Evolutionary conservation across 352 stramenopile genomes (phyloP).

Genomic region (Phytophthora idaei): DNA sequence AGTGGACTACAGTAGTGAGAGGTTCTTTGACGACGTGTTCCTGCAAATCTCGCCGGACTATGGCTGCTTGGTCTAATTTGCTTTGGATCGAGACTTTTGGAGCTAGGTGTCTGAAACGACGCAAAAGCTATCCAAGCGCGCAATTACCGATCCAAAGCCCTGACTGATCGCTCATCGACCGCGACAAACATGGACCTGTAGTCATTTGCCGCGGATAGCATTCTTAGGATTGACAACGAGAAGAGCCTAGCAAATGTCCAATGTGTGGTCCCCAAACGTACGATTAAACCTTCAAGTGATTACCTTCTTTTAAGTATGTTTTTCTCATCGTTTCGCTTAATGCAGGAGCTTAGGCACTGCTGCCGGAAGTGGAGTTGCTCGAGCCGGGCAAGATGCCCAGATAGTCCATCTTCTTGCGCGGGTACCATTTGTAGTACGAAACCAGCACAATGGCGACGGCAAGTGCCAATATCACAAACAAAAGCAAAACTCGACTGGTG

Average conservation of each 20-base stretch:
- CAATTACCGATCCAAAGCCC: constrained; percentile 5
- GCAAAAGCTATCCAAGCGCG: neutral
- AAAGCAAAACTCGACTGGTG: constrained; percentile 64
- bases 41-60: constrained; percentile 81
- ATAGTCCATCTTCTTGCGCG: constrained; percentile 69
- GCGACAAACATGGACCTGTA: constrained; percentile 21
- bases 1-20: constrained; percentile 73
- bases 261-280: constrained; percentile 19
- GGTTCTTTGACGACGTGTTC: constrained; percentile 82
- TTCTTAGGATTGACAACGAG: neutral
- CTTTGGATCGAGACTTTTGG: neutral
- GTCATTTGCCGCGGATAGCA: constrained; percentile 6
- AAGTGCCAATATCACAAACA: constrained; percentile 68
- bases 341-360: constrained; percentile 8
- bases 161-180: constrained; percentile 31
- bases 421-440: constrained; percentile 84
- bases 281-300: too few relatives aligned
- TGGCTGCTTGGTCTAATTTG: constrained; percentile 62
- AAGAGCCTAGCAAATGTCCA: constrained; percentile 19
- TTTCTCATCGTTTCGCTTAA: neutral
- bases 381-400: constrained; percentile 55
- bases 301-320: too few relatives aligned
- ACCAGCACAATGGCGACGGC: constrained; percentile 60
- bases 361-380: constrained; percentile 22
- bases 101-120: neutral